Conservation (phyloP, 257 asterid genomes). For the Solanum clarkiae region DNA sequence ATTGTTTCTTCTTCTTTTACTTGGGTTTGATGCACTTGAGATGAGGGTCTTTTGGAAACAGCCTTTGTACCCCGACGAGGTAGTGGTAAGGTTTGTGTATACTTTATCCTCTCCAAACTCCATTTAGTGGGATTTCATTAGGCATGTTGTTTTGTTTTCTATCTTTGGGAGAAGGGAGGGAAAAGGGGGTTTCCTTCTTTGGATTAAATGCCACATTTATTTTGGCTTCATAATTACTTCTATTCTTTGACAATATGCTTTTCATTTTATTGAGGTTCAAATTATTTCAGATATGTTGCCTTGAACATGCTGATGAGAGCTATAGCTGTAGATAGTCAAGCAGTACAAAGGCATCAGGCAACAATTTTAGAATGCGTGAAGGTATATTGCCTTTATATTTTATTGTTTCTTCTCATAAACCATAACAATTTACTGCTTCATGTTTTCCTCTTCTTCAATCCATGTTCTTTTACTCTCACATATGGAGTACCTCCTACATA, state of each 20-base stretch:
- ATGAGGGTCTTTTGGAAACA: too few relatives aligned
- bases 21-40: too few relatives aligned
- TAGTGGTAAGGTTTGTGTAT: too few relatives aligned
- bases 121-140: too few relatives aligned
- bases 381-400: constrained; percentile 27
- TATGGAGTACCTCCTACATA: not conserved
- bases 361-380: constrained; percentile 94
- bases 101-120: too few relatives aligned
- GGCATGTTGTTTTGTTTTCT: not conserved
- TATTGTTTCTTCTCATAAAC: not conserved
- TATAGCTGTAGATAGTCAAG: constrained; percentile 83
- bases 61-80: too few relatives aligned
- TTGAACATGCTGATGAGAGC: constrained; percentile 98
- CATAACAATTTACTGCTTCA: not conserved
- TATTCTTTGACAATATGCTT: not conserved
- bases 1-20: too few relatives aligned
- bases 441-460: not conserved
- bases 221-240: not conserved
- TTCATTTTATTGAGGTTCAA: constrained; percentile 16
- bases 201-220: not conserved
- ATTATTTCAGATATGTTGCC: constrained; percentile 75
- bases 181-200: not conserved
- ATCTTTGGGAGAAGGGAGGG: not conserved
- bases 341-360: constrained; percentile 97
- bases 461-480: not conserved